Base-by-base conservation (phyloP, 2,329 filamentous ascomycete species). In the Dryadomyces sulphureus region DNA sequence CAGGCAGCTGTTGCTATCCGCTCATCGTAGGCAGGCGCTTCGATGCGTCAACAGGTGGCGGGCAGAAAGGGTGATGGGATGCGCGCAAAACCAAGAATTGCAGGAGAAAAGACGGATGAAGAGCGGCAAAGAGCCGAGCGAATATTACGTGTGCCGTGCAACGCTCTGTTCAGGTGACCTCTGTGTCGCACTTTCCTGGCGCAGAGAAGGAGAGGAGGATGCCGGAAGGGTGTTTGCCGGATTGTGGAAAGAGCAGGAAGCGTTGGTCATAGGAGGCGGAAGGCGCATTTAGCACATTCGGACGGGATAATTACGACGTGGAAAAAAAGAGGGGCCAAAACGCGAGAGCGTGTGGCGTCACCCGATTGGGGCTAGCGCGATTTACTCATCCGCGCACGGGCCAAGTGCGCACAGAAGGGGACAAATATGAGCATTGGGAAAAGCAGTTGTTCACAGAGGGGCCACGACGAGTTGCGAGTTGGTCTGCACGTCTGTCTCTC, bases 341-440 rank as follows among this genome's bases (percentile, higher is more conserved):
- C 32, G 39, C 25, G 34, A 36, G 25, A 40, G 35, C 48, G 46
- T 49, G 48, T 43, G 45, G 44, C 45, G 46, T 39, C 39, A 12
- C 48, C 12, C 20, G 5, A 25, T 47, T 32, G 24, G 25, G 38
- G 39, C 48, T 52, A 52, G 47, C 34, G 41, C 14, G 6, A 6
- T 34, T 34, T 7, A 24, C 9, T n/a, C n/a, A 24, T 16, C 7
- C 32, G 48, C 27, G 51, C 50, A 55, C 53, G 46, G 49, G 40
- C 48, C 50, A 50, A 19, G 40, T 48, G 43, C 41, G 48, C 45
- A 49, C 21, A 30, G 49, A 53, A 53, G 45, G 49, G 51, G 51
- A 53, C 51, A 53, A 52, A 45, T 53, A 50, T 39, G 25, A 36
- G 17, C 34, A 30, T 42, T 42, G 46, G 48, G 48, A 52, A 55